Conservation (phyloP, 345 rosid genomes). For the Linum tenue region DNA sequence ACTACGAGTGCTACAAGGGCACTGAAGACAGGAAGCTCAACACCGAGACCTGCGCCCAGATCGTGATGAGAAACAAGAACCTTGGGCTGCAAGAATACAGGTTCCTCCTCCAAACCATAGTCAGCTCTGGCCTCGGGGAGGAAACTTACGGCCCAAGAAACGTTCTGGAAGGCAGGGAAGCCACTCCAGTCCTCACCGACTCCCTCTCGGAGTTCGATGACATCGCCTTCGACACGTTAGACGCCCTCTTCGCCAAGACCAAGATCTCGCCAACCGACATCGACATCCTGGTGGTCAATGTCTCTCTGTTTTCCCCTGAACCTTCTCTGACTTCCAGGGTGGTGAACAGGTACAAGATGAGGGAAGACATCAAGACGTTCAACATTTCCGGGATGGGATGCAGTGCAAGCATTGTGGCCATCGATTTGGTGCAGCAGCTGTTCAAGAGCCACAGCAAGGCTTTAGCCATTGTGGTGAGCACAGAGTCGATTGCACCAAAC, state of each 20-base stretch:
- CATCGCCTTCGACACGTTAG: conserved; percentile 45
- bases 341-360: conserved; percentile 59
- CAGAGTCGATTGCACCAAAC: conserved; percentile 57
- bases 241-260: conserved; percentile 40
- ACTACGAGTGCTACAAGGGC: conserved; percentile 56
- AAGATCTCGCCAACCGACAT: conserved; percentile 43
- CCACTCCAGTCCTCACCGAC: conserved; percentile 29
- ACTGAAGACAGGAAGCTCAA: conserved; percentile 39
- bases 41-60: conserved; percentile 33
- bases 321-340: conserved; percentile 62
- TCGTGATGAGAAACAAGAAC: conserved; percentile 44
- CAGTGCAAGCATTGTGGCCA: conserved; percentile 46
- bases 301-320: conserved; percentile 49
- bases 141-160: conserved; percentile 52
- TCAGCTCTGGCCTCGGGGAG: conserved; percentile 63
- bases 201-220: conserved; percentile 47
- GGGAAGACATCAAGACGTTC: conserved; percentile 45
- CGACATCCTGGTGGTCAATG: conserved; percentile 56
- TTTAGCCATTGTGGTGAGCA: conserved; percentile 60
- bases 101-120: conserved; percentile 53
- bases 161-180: conserved; percentile 47
- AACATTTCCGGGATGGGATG: conserved; percentile 71
- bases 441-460: conserved; percentile 35
- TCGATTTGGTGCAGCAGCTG: conserved; percentile 39
- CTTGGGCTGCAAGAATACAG: conserved; percentile 51